Evolutionary conservation across 2,329 filamentous ascomycete species (phyloP).

Genomic region (Thermochaetoides dissita): DNA sequence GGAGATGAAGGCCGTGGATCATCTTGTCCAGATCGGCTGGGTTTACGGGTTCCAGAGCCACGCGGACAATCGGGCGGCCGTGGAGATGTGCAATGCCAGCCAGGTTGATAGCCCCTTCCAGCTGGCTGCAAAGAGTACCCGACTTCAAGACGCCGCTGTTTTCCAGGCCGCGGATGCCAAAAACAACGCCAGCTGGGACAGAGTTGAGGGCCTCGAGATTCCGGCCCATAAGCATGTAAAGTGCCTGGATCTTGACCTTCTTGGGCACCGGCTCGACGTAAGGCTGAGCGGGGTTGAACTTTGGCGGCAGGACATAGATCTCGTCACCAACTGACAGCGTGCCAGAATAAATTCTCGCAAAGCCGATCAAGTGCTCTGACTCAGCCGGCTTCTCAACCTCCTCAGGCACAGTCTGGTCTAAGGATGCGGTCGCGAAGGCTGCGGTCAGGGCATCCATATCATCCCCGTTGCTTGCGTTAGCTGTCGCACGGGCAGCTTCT

Average conservation of each 20-base stretch:
- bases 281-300: slow-evolving; percentile 73
- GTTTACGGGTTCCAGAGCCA: slow-evolving; percentile 85
- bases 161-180: slow-evolving; percentile 84
- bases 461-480: slow-evolving; percentile 31
- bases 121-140: slow-evolving; percentile 77
- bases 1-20: slow-evolving; percentile 71
- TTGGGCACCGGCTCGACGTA: slow-evolving; percentile 59
- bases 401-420: slow-evolving; percentile 37
- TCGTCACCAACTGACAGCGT: slow-evolving; percentile 78
- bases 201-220: slow-evolving; percentile 68
- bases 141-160: slow-evolving; percentile 82
- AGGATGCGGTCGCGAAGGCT: slow-evolving; percentile 45
- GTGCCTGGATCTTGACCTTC: slow-evolving; percentile 69
- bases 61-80: slow-evolving; percentile 83
- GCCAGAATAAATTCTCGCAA: slow-evolving; percentile 86
- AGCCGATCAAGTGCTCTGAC: slow-evolving; percentile 81
- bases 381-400: slow-evolving; percentile 49
- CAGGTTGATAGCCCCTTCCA: slow-evolving; percentile 78
- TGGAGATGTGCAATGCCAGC: slow-evolving; percentile 66
- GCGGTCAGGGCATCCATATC: slow-evolving; percentile 43
- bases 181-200: slow-evolving; percentile 87
- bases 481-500: slow-evolving; percentile 70
- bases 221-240: slow-evolving; percentile 94
- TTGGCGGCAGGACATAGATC: slow-evolving; percentile 82
- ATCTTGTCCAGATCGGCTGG: slow-evolving; percentile 87